Evolutionary conservation across 1,284 basidiomycete genomes (phyloP), one percentile per base, ranked within the genome.

Genomic region (Malassezia yamatoensis): DNA sequence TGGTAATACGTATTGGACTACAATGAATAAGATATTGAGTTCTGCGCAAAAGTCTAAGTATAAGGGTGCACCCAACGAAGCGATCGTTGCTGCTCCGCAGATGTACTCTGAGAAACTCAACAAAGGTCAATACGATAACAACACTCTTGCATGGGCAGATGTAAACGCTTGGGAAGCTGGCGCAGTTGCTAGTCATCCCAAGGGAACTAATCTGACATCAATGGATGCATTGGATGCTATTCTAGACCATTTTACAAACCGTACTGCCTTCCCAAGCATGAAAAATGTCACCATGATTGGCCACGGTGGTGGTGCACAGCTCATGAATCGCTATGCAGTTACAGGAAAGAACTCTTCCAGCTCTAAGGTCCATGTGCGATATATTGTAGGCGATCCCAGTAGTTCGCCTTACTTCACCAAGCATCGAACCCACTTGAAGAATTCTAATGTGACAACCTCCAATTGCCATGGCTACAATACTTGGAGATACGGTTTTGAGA

Each of bases 141-240:
- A 61, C 21, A 61, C 66, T 35, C 49, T 74, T 8, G 72, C 72
- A 0, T 74, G 67, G 65, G 61, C 24, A 36, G 72, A 72, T 35
- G 58, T 66, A 44, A 74, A 74, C 41, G 63, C 66, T 0, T 74
- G 72, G 72, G 64, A 72, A 35, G 63, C 68, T 0, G 72, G 72
- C n/a, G 66, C 64, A 42, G 48, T 59, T 0, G 72, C 70, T 1
- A 64, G 53, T 13, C 64, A 72, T 41, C 72, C 72, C 0, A 41
- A 15, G 0, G 44, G 41, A 3, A 62, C 72, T 0, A 53, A 53
- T 7, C 54, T 62, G 43, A 60, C 67, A 2, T 60, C 63, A 21
- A 65, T 74, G 45, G 70, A 72, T 33, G 70, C 70, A 1, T 49
- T 74, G 37, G 67, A 71, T 49, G 61, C 63, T 2, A 49, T 74